Evolutionary conservation across 1,284 basidiomycete genomes (phyloP).

Genomic region (Dichomitus squalens): DNA sequence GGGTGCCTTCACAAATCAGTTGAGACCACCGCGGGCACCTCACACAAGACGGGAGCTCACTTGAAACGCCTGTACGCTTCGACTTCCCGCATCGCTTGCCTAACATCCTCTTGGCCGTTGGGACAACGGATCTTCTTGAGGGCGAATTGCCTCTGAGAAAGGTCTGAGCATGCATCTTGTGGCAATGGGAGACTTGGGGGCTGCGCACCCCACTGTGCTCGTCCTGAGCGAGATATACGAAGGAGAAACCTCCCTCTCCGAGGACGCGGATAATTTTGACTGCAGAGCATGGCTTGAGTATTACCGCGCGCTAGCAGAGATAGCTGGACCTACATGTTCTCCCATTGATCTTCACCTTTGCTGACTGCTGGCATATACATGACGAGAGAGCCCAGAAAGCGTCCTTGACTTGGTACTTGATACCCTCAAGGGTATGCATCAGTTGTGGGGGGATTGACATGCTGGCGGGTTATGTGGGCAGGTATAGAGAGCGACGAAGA

Average conservation of each 20-base stretch:
- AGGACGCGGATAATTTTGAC: conserved; percentile 89
- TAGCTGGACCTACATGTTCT: conserved; percentile 70
- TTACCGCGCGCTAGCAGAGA: not conserved
- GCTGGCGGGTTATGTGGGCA: not conserved
- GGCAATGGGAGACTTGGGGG: not conserved
- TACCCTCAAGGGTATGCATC: conserved; percentile 52
- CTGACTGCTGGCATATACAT: conserved; percentile 77
- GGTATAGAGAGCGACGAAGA: not conserved
- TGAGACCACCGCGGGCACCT: conserved; percentile 1
- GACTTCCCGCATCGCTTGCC: conserved; percentile 87
- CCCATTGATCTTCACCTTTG: conserved; percentile 92
- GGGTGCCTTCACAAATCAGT: conserved; percentile 59
- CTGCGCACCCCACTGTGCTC: conserved; percentile 73
- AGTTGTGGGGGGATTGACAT: conserved; percentile 28
- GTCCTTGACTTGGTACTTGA: conserved; percentile 79
- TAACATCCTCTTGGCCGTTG: conserved; percentile 79
- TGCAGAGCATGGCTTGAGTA: conserved; percentile 31
- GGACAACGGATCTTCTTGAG: conserved; percentile 93
- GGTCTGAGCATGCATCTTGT: not conserved
- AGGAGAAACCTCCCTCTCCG: conserved; percentile 95
- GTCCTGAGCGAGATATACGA: conserved; percentile 92
- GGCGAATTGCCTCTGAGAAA: conserved; percentile 78
- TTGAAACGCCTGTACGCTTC: conserved; percentile 91
- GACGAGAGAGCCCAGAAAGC: conserved; percentile 78
- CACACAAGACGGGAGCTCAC: conserved; percentile 45